Percentiles rank a stretch among this genome's conserved stretches.
Conservation (phyloP, 2,329 filamentous ascomycete genomes). For the Neopestalotiopsis sp. region DNA sequence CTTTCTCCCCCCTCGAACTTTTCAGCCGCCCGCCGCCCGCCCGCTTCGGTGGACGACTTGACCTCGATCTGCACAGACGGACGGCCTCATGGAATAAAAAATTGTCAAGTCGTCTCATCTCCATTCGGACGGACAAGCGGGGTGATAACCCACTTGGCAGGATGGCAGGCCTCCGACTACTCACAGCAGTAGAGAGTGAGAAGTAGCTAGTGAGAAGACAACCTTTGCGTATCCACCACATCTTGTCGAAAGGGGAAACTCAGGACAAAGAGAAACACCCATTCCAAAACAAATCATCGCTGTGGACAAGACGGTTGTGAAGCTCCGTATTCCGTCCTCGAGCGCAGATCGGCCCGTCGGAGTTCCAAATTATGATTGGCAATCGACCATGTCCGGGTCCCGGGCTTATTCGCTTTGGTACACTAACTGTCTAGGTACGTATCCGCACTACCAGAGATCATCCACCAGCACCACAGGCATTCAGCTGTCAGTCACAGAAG, state of each 20-base stretch:
- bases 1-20: neutral
- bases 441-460: neutral
- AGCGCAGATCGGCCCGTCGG: slow-evolving; percentile 12
- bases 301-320: neutral
- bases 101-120: neutral
- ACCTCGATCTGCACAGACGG: neutral
- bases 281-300: neutral
- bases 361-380: slow-evolving; percentile 6
- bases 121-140: slow-evolving; percentile 6
- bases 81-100: neutral
- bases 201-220: neutral
- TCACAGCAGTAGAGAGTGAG: neutral
- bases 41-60: neutral
- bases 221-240: neutral
- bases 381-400: slow-evolving; percentile 2
- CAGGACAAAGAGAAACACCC: neutral
- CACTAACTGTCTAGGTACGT: too few relatives aligned
- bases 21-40: neutral
- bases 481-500: too few relatives aligned
- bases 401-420: neutral
- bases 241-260: neutral
- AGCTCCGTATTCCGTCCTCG: slow-evolving; percentile 1
- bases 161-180: slow-evolving; percentile 6
- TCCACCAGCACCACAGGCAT: too few relatives aligned
- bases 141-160: neutral